phyloP scores from a whole-genome alignment of 768 basidiomycete genomes.

The Serendipita sp. region DNA sequence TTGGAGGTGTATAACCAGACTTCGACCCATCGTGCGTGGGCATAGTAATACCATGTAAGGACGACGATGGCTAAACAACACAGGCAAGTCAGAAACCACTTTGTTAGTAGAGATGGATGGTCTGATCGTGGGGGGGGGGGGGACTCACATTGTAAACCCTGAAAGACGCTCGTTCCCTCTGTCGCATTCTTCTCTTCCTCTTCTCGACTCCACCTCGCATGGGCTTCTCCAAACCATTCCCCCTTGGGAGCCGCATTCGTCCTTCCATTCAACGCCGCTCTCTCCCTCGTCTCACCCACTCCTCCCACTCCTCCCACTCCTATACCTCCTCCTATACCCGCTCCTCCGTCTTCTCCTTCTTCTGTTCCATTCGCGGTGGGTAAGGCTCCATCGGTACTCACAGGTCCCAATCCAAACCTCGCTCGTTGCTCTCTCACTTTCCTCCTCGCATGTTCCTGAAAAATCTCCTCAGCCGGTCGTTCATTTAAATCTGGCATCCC shows the following conservation, averaged over 20 bases:
- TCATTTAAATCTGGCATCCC: conserved; percentile 36
- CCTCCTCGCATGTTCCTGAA: conserved; percentile 31
- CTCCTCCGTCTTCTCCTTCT: not conserved
- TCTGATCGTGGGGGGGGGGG: no score
- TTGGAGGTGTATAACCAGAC: conserved; percentile 44
- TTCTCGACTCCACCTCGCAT: conserved; percentile 39
- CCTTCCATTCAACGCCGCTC: conserved; percentile 24
- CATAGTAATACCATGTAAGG: conserved; percentile 60
- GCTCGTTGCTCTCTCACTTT: conserved; percentile 12
- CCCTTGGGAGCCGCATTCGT: not conserved
- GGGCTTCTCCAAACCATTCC: conserved; percentile 44
- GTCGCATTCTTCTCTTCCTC: conserved; percentile 32
- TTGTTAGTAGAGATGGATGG: conserved; percentile 21
- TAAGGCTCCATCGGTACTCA: no score
- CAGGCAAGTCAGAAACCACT: conserved; percentile 19
- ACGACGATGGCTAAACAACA: conserved; percentile 45
- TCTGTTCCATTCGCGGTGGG: not conserved
- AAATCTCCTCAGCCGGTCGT: conserved; percentile 35
- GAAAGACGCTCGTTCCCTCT: conserved; percentile 39
- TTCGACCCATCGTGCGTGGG: conserved; percentile 65
- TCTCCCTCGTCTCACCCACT: conserved; percentile 14
- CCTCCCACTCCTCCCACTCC: no score
- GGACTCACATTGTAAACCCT: conserved; percentile 42
- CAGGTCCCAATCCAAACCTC: not conserved
- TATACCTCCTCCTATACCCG: no score